Conservation (phyloP, 257 asterid species). For the Rubia yunnanensis region DNA sequence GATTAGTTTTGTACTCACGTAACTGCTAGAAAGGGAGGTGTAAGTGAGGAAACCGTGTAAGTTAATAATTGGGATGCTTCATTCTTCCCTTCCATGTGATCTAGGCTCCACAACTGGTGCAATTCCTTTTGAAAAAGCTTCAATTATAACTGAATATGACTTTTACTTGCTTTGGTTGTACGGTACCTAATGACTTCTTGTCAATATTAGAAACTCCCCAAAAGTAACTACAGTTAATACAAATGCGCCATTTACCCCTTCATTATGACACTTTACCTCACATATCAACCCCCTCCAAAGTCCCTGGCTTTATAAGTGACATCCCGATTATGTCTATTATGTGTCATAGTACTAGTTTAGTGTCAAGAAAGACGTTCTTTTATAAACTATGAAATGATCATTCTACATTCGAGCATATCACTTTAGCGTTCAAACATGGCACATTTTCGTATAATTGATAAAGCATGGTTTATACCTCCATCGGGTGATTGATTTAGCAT, state of each 20-base stretch:
- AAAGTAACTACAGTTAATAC: constrained; percentile 3
- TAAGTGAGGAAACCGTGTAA: too few species aligned
- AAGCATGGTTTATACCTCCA: too few species aligned
- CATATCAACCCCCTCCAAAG: background rate
- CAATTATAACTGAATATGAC: constrained; percentile 8
- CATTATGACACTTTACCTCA: constrained; percentile 3
- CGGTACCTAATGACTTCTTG: constrained; percentile 24
- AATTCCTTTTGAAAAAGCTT: constrained; percentile 6
- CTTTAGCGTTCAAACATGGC: too few species aligned
- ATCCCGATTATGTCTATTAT: too few species aligned
- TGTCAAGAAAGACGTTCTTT: too few species aligned
- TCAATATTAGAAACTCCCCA: background rate
- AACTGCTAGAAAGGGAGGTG: too few species aligned
- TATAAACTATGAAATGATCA: too few species aligned
- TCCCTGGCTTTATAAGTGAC: background rate
- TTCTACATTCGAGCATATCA: too few species aligned
- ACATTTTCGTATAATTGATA: too few species aligned
- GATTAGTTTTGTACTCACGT: too few species aligned
- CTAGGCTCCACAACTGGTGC: constrained; percentile 26
- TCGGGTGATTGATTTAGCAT: too few species aligned
- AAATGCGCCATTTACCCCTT: background rate
- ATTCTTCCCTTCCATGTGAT: constrained; percentile 32
- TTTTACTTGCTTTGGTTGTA: constrained; percentile 13
- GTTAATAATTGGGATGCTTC: constrained; percentile 19
- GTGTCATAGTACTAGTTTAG: too few species aligned